Conservation (phyloP, 441 rosid genomes). For the Brassica hybrid region DNA sequence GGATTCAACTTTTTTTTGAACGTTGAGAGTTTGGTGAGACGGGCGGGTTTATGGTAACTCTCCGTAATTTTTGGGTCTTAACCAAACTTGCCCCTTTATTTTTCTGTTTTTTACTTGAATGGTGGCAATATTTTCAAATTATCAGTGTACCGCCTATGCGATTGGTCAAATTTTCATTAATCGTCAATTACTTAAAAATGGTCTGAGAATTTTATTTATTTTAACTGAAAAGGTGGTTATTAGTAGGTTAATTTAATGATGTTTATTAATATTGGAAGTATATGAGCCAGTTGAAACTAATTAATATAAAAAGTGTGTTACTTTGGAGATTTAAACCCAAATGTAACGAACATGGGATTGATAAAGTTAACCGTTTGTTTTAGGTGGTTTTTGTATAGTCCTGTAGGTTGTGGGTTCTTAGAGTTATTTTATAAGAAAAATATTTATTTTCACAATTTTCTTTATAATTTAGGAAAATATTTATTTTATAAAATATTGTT, state of each 20-base stretch:
- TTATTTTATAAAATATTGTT: not conserved
- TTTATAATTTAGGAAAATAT: not conserved
- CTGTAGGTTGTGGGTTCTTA: not conserved
- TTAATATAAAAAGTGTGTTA: not conserved
- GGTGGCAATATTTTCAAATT: not conserved
- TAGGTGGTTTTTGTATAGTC: not conserved
- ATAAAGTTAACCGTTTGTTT: not conserved
- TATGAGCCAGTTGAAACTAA: not conserved
- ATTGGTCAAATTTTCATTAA: not conserved
- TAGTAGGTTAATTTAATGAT: not conserved
- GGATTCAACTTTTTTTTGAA: conserved; percentile 34
- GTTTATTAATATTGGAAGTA: not conserved
- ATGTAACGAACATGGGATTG: too few species aligned
- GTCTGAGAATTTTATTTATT: too few species aligned
- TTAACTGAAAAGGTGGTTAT: not conserved
- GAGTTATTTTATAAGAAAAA: not conserved
- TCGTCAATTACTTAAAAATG: not conserved
- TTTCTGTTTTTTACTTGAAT: not conserved
- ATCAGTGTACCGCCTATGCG: not conserved
- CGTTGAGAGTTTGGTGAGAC: conserved; percentile 39
- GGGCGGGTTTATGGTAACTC: conserved; percentile 37
- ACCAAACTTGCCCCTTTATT: conserved; percentile 8
- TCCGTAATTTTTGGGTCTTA: conserved; percentile 36
- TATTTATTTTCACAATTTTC: not conserved
- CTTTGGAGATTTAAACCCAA: not conserved